Evolutionary conservation across 352 stramenopile genomes (phyloP), one percentile per base, ranked within the genome.

Genomic region (Globisporangium nodosum): DNA sequence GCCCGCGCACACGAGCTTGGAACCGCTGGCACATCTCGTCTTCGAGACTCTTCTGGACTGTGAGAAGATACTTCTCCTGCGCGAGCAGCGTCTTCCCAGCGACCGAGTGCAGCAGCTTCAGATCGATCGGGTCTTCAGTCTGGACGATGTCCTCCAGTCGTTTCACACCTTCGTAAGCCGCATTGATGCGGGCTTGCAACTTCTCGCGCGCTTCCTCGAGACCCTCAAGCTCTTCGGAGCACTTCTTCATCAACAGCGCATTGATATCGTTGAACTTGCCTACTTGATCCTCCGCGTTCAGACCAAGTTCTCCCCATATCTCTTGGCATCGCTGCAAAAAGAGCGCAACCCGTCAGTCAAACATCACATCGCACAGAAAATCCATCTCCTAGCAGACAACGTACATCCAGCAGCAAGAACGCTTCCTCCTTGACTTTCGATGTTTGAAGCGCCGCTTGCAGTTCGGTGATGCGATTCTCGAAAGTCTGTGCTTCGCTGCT

Each of bases 241-340:
- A 87, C 45, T 80, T 85, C 39, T 70, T 71, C n/a, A 87, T 15
- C 53, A 88, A 50, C 2, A 86, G 37, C 8, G 63, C 67, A 31
- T 87, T 86, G 40, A 90, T 85, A 24, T 88, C 71, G 48, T 80
- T 72, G 49, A 88, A 84, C 39, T 85, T 87, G 31, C 39, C 73
- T 1, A 63, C 68, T 37, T 84, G 74, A 27, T 85, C 72, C 52
- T 81, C 68, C 49, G 71, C 67, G 46, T 75, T 72, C 16, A 87
- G 21, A 0, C 79, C 79, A 5, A 90, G 58, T 31, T 90, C 79
- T 46, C 68, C 62, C 77, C 79, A 88, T 37, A 90, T 81, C 30
- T 88, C 62, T 72, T 90, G 78, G 39, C 80, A 92, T 54, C 66
- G 64, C 77, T 90, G 53, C 42, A 39, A 54, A 21, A 2, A 69